These are phyloP conservation scores for Lipomyces chichibuensis DNA, from an alignment of 805 yeast genomes.

Conservation along the genomic window DNA sequence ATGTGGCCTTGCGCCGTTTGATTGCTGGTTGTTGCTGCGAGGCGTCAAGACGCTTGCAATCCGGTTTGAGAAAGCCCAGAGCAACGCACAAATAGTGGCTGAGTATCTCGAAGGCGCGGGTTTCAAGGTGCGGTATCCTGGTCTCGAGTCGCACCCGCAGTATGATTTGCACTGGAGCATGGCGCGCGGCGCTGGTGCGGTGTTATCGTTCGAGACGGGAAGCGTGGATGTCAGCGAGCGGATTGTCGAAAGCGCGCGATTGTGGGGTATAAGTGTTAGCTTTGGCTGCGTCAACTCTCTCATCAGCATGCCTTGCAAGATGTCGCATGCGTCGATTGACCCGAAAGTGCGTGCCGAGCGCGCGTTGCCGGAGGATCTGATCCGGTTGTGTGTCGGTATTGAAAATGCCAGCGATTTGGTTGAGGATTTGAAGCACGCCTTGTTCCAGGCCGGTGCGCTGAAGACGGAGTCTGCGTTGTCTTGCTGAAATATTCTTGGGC, in stretches of 20 bases:
- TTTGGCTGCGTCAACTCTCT: constrained; percentile 93
- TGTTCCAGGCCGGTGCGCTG: constrained; percentile 64
- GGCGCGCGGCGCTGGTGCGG: constrained; percentile 88
- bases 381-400: constrained; percentile 89
- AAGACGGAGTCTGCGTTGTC: constrained; percentile 11
- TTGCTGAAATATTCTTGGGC: neutral
- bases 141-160: constrained; percentile 79
- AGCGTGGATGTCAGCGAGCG: constrained; percentile 63
- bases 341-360: constrained; percentile 83
- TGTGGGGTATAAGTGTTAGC: constrained; percentile 88
- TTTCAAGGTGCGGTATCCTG: constrained; percentile 83
- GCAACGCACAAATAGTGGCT: constrained; percentile 75
- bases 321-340: constrained; percentile 97
- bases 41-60: constrained; percentile 88
- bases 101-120: constrained; percentile 69
- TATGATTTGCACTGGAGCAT: constrained; percentile 74
- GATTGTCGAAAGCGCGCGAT: constrained; percentile 72
- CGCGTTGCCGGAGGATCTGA: constrained; percentile 88
- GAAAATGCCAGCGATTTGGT: constrained; percentile 81
- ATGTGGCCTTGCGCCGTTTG: constrained; percentile 89
- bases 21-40: constrained; percentile 83
- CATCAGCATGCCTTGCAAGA: constrained; percentile 90
- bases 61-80: constrained; percentile 85
- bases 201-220: constrained; percentile 86
- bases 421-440: constrained; percentile 74